Evolutionary conservation across 139 green algal species (phyloP), one percentile per base, ranked within the genome.

Genomic region (Picochlorum costavermella): DNA sequence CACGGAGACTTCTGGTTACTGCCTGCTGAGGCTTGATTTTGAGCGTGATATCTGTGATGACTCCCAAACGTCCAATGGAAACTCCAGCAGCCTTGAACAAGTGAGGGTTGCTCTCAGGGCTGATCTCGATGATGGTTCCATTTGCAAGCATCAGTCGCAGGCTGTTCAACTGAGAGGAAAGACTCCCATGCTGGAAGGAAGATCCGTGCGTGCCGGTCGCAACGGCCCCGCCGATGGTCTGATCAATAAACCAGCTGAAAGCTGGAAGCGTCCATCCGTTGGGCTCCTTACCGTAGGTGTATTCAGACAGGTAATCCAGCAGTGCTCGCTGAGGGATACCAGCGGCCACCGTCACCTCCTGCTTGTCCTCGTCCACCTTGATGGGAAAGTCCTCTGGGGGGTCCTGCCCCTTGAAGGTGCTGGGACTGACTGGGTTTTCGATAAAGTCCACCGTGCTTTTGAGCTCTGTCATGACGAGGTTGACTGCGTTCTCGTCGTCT

Each of bases 181-280:
- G 74, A 11, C 64, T 76, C 20, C 74, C 78, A 10, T 81, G 71
- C 26, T 61, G 51, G 29, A 95, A 57, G 67, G 69, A 84, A 67
- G 56, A 81, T 58, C 89, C 89, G 71, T 96, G 89, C 0, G 84
- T 86, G 31, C 71, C 82, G 1, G 89, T 96, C 46, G 89, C 68
- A 2, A 95, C 81, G 5, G 89, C 89, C 3, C 89, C 89, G 4
- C 75, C 89, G 31, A 96, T 83, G 2, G 79, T 92, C 72, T 95
- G 86, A 68, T 88, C 84, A 37, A 91, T 83, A 71, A 85, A 92
- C 82, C 84, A 94, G 44, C 76, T 71, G 46, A 86, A 92, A 9
- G 81, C 77, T 30, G 75, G 70, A 45, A 96, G 75, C 0, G 75
- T 87, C 64, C 78, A 95, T 0, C 89, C 89, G 0, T 69, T 28